Conservation (phyloP, 805 yeast genomes). For the Candida methanosorbosa region DNA sequence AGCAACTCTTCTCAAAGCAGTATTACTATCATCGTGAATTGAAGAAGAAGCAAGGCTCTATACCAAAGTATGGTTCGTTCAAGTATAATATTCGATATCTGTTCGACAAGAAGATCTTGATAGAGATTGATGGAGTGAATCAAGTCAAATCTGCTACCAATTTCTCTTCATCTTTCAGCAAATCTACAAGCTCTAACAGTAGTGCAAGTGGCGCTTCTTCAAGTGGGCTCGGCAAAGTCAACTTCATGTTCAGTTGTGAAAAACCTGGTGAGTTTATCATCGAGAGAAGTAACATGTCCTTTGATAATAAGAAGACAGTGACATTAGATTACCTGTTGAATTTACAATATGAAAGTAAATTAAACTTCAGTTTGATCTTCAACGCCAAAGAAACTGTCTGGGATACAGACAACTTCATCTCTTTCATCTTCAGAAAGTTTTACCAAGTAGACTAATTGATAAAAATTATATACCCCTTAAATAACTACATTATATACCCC, state of each 20-base stretch:
- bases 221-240: conserved; percentile 55
- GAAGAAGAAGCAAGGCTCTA: conserved; percentile 53
- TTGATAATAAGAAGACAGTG: conserved; percentile 35
- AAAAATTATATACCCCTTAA: neutral
- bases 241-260: conserved; percentile 70
- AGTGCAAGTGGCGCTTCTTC: conserved; percentile 14
- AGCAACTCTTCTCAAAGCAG: conserved; percentile 59
- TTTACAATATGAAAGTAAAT: conserved; percentile 65
- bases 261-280: conserved; percentile 62
- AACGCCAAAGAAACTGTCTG: no score
- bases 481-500: neutral
- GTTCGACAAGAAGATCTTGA: conserved; percentile 60
- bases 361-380: conserved; percentile 60
- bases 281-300: conserved; percentile 48
- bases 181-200: neutral
- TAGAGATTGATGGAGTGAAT: conserved; percentile 32
- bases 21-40: conserved; percentile 68
- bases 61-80: conserved; percentile 71
- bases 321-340: conserved; percentile 66
- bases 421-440: conserved; percentile 68
- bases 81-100: conserved; percentile 70
- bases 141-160: conserved; percentile 28
- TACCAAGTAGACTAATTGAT: conserved; percentile 33
- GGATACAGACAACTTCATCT: conserved; percentile 58
- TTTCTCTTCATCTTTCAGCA: conserved; percentile 2